Conservation (phyloP, 805 yeast species). For the Candida ulmi region DNA sequence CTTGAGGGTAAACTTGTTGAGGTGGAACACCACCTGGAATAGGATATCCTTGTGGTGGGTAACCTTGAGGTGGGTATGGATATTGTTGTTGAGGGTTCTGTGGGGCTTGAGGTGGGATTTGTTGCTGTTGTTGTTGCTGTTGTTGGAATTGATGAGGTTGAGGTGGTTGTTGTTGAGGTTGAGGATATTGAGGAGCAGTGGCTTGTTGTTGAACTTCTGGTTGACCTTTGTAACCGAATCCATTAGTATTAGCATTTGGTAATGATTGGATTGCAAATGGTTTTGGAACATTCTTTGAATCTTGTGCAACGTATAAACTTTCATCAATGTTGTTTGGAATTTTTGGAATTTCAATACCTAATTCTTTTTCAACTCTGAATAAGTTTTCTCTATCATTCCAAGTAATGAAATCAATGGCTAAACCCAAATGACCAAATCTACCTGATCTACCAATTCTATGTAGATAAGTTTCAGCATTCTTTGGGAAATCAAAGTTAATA, state of each 20-base stretch:
- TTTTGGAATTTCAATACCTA: conserved; percentile 95
- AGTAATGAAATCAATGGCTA: conserved; percentile 92
- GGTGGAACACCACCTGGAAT: conserved; percentile 1
- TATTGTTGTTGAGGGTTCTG: conserved; percentile 14
- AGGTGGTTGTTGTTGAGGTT: conserved; percentile 19
- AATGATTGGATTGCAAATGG: conserved; percentile 76
- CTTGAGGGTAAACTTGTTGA: conserved; percentile 3
- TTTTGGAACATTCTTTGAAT: conserved; percentile 68
- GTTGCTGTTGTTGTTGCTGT: conserved; percentile 7
- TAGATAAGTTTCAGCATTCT: conserved; percentile 93
- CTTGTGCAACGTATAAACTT: conserved; percentile 80
- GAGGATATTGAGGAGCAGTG: conserved; percentile 9
- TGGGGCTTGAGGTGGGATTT: conserved; percentile 12
- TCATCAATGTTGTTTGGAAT: conserved; percentile 93
- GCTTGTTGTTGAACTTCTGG: conserved; percentile 24
- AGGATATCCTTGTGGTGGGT: conserved; percentile 10
- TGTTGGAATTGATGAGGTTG: conserved; percentile 11
- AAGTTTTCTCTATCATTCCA: conserved; percentile 95
- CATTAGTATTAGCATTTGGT: conserved; percentile 34
- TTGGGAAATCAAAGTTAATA: conserved; percentile 97
- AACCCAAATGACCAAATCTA: conserved; percentile 96
- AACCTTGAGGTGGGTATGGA: conserved; percentile 14
- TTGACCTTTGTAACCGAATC: conserved; percentile 42
- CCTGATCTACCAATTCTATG: conserved; percentile 99
- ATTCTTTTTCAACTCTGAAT: conserved; percentile 93